Conservation (phyloP, 1,139 yeast species). For the Suzukiozyma palmioleophila region DNA sequence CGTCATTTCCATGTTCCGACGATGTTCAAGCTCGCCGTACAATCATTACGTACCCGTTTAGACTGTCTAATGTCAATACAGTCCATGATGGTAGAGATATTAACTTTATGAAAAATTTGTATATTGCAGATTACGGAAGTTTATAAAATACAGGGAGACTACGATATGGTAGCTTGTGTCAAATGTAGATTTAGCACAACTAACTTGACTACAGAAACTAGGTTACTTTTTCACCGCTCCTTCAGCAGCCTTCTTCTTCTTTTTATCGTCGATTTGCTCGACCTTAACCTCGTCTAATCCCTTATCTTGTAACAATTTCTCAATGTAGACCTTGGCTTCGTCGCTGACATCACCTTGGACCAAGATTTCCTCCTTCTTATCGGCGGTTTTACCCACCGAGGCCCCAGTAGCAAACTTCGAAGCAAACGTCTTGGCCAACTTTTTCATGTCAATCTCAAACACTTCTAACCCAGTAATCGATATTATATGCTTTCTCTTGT, state of each 20-base stretch:
- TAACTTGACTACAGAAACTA: no score
- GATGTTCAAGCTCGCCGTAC: no score
- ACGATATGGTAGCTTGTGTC: no score
- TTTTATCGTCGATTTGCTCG: constrained; percentile 79
- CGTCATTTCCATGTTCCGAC: no score
- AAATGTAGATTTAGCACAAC: no score
- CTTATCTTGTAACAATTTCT: constrained; percentile 69
- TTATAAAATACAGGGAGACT: neutral
- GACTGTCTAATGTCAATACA: no score
- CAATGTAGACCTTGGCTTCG: constrained; percentile 77
- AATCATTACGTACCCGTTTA: no score
- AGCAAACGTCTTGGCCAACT: constrained; percentile 86
- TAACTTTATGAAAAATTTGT: no score
- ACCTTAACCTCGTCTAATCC: constrained; percentile 83
- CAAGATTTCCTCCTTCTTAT: constrained; percentile 85
- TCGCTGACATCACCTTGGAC: constrained; percentile 96
- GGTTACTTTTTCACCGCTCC: neutral
- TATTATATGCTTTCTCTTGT: constrained; percentile 83
- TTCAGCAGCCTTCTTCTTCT: constrained; percentile 54
- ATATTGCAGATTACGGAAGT: neutral
- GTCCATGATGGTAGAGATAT: no score
- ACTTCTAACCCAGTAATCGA: constrained; percentile 87
- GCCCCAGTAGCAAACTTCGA: constrained; percentile 97
- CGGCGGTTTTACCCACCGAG: constrained; percentile 86
- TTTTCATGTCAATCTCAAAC: constrained; percentile 84